Evolutionary conservation across 2,329 filamentous ascomycete genomes (phyloP), one percentile per base, ranked within the genome.

Genomic region (Hymenoscyphus infarciens): DNA sequence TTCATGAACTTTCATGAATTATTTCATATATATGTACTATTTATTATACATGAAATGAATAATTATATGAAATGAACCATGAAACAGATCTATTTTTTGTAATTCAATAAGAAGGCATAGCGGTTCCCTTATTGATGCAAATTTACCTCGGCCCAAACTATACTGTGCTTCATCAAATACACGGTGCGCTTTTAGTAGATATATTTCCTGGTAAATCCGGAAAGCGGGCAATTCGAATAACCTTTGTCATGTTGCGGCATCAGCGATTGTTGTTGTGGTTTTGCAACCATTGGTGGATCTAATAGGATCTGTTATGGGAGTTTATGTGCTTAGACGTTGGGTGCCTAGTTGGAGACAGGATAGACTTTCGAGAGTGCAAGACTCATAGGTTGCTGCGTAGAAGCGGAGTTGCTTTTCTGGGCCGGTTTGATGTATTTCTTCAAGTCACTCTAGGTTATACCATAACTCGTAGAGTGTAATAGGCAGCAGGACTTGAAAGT

Each of bases 221-320:
- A 0, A 86, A 84, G 83, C 82, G 0, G 83, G 83, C 3, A 85
- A 85, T 0, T 81, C 85, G 0, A 84, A 83, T 64, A 88, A 88
- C 63, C 74, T 89, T 10, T 79, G 83, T 6, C 77, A 85, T 13
- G 88, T 85, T 69, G 72, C 83, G 16, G 74, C 84, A 53, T 84
- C 83, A 15, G 86, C 85, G 0, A 79, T 76, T 1, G 80, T 79
- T 2, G 83, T 83, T 25, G 83, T 83, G 0, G 75, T 84, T 5
- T 82, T 88, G 31, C 79, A 87, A 57, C 73, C 77, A 57, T 82
- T 87, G 77, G 79, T 87, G 22, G 64, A 74, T 5, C 76, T 73
- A 0, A 79, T 87, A 74, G 27, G 54, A 10, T 31, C 25, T 33
- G 29, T 56, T 27, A 27, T 56, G 11, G 27, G 27, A n/a, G 54